Percentiles rank a stretch among this genome's conserved stretches.
Conservation (phyloP, 305 asterid species). For the Fraxinus xanthoxyloides region DNA sequence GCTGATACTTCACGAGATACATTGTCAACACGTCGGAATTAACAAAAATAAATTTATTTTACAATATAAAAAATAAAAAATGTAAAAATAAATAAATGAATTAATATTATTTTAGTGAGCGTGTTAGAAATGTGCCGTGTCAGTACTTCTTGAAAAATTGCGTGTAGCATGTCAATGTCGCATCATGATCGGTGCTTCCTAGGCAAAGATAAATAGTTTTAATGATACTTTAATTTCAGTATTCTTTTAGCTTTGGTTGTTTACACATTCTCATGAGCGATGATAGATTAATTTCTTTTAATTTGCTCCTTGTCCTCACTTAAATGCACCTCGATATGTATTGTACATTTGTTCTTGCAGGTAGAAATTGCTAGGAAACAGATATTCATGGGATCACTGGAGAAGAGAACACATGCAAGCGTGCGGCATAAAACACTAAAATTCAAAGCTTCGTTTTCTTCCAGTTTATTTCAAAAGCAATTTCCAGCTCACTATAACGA, state of each 20-base stretch:
- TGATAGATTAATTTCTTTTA: background rate
- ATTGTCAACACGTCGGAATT: background rate
- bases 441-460: conserved; percentile 79
- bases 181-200: background rate
- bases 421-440: conserved; percentile 58
- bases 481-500: conserved; percentile 77
- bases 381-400: conserved; percentile 78
- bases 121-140: background rate
- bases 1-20: background rate
- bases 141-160: background rate
- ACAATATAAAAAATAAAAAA: background rate
- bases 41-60: background rate
- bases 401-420: conserved; percentile 63
- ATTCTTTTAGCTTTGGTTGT: background rate
- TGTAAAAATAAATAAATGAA: background rate
- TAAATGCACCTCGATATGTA: conserved; percentile 6
- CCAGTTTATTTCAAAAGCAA: conserved; percentile 68
- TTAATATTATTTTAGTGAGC: background rate
- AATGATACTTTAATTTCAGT: conserved; percentile 5
- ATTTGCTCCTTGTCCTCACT: conserved; percentile 5
- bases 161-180: background rate
- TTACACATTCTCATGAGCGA: conserved; percentile 1
- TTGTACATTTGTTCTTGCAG: conserved; percentile 40
- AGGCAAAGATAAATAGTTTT: background rate
- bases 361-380: conserved; percentile 72